Conservation (phyloP, 2,329 filamentous ascomycete species). For the Zasmidium citrigriseum region DNA sequence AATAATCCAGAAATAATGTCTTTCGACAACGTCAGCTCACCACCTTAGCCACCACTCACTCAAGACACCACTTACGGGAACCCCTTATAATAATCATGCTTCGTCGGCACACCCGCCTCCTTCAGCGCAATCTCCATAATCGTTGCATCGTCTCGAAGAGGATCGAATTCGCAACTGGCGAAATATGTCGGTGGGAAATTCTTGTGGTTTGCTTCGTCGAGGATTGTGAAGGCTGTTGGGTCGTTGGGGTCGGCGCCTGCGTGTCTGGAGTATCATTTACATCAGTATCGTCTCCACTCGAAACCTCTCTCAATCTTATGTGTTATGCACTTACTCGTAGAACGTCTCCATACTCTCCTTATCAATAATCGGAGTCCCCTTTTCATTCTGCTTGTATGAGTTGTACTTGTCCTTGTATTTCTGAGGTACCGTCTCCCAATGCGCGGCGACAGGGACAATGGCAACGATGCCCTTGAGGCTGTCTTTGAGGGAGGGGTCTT, state of each 20-base stretch:
- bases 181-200: conserved; percentile 51
- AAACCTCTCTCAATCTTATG: not conserved
- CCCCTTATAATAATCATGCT: conserved; percentile 41
- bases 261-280: conserved; percentile 4
- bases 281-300: no score
- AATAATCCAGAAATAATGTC: conserved; percentile 41
- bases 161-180: conserved; percentile 54
- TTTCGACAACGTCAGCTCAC: not conserved
- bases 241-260: conserved; percentile 24
- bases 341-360: conserved; percentile 27
- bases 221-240: conserved; percentile 20
- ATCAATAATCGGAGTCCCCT: conserved; percentile 24
- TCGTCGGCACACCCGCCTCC: conserved; percentile 47
- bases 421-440: conserved; percentile 27
- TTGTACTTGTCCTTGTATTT: conserved; percentile 27
- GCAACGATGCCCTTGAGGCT: conserved; percentile 36
- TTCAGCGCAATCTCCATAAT: conserved; percentile 53
- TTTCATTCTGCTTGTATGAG: conserved; percentile 22
- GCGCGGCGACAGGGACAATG: conserved; percentile 40
- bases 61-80: not conserved
- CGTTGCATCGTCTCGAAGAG: conserved; percentile 52
- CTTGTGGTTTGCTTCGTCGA: conserved; percentile 23
- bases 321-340: conserved; percentile 13
- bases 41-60: not conserved
- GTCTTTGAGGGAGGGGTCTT: conserved; percentile 39